Base-by-base conservation (phyloP, 768 basidiomycete species). In the Agaricus blazei region DNA sequence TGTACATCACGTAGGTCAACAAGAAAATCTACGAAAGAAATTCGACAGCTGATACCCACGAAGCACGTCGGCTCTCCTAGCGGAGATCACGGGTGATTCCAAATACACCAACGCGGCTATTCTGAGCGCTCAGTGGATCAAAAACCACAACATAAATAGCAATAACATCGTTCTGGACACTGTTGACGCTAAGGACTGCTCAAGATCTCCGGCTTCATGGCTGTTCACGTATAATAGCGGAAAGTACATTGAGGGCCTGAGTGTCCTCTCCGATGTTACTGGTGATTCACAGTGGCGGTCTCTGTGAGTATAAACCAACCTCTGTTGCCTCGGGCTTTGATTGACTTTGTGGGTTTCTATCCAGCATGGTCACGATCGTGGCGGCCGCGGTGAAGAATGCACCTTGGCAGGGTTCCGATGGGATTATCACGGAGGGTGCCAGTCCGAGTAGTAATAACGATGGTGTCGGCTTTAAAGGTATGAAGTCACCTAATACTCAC, bases 201-300 rank as follows among this genome's bases (percentile, higher is more conserved):
- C 73, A 1, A 66, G 75, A 31, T 76, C 78, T 0, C 72, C 78
- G 2, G 61, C 73, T 3, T 69, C 57, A 3, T 80, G 76, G 74
- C 46, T 80, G 4, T 82, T 80, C 64, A 81, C 80, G 0, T 81
- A 82, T 58, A 82, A 82, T 56, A 75, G 68, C 28, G 80, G 81
- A 28, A 82, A 82, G 55, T 76, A 70, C 48, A 70, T 82, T 24
- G 80, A 82, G 60, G 81, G 79, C 2, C 64, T 81, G 50, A 75
- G 71, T 46, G 71, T 82, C 5, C 63, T 82, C 29, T 65, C 67
- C 0, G 69, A 68, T 48, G 68, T 80, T 29, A 78, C 75, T 9
- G 69, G 71, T 4, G 72, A 79, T 57, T 45, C 58, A 26, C 64
- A 68, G 36, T 80, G 78, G 77, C 72, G 59, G 38, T 64, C 58